Evolutionary conservation across 805 yeast genomes (phyloP).

Genomic region (Monosporozyma aquatica): DNA sequence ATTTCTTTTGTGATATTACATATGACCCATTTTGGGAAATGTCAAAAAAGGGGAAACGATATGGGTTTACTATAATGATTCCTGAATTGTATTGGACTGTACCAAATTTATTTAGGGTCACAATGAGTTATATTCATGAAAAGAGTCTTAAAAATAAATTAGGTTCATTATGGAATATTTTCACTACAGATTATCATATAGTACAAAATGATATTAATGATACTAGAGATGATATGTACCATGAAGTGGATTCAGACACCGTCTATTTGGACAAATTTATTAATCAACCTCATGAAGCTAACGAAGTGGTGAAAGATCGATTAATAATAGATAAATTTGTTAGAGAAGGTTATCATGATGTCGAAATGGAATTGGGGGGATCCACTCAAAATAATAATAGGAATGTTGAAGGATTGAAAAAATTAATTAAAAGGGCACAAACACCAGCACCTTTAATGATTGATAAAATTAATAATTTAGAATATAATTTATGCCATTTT

Average conservation of each 20-base stretch:
- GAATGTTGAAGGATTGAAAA: constrained; percentile 30
- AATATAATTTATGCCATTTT: constrained; percentile 75
- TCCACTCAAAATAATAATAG: constrained; percentile 7
- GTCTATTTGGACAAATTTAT: constrained; percentile 25
- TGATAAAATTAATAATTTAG: constrained; percentile 57
- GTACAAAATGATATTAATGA: constrained; percentile 29
- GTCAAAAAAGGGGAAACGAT: constrained; percentile 58
- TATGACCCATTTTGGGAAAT: constrained; percentile 86
- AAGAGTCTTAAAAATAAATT: constrained; percentile 41
- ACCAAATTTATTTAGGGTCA: constrained; percentile 69
- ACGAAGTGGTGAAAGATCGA: constrained; percentile 20
- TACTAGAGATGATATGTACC: neutral
- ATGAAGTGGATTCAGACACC: neutral
- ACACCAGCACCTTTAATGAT: constrained; percentile 29
- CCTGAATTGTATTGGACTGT: constrained; percentile 74
- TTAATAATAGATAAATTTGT: constrained; percentile 28
- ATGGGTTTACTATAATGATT: constrained; percentile 78
- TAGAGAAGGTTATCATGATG: constrained; percentile 8
- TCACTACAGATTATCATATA: constrained; percentile 37
- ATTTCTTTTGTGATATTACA: constrained; percentile 81
- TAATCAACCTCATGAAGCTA: constrained; percentile 21
- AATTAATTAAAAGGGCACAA: constrained; percentile 34
- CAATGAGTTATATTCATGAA: constrained; percentile 48
- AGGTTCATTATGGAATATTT: constrained; percentile 63
- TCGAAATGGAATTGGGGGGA: no score